These are phyloP conservation scores for Suillus placidus DNA, from an alignment of 768 basidiomycete genomes.

Conservation along the genomic window DNA sequence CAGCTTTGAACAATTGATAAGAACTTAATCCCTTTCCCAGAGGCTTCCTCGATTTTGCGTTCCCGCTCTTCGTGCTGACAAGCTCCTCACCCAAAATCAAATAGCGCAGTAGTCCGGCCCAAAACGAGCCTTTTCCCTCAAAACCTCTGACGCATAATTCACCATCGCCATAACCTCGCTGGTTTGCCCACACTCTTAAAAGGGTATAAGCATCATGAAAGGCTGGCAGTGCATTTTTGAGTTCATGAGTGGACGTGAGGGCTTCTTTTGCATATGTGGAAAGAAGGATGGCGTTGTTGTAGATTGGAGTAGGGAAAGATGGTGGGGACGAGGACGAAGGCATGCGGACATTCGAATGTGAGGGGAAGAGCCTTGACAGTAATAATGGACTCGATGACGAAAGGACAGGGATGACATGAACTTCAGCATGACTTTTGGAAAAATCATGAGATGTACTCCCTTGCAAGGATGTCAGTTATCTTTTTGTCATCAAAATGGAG, in stretches of 20 bases:
- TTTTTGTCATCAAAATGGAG: conserved; percentile 31
- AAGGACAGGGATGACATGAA: conserved; percentile 76
- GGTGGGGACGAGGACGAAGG: conserved; percentile 33
- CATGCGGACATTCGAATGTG: conserved; percentile 66
- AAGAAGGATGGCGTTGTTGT: conserved; percentile 74
- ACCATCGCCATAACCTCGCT: conserved; percentile 75
- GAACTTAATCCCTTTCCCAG: conserved; percentile 84
- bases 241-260: conserved; percentile 48
- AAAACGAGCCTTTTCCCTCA: conserved; percentile 67
- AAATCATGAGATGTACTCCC: conserved; percentile 60
- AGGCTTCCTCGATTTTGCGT: conserved; percentile 47
- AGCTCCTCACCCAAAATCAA: conserved; percentile 71
- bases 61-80: conserved; percentile 28
- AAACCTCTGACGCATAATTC: conserved; percentile 67
- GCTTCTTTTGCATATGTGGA: conserved; percentile 40
- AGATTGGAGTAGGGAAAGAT: conserved; percentile 66
- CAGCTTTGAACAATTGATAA: conserved; percentile 88
- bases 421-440: conserved; percentile 65
- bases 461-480: conserved; percentile 31
- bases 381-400: conserved; percentile 64
- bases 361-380: conserved; percentile 69
- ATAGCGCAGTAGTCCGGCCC: conserved; percentile 63
- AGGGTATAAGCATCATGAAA: conserved; percentile 78
- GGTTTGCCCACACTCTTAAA: conserved; percentile 88
- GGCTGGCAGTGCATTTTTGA: conserved; percentile 53